Conservation (phyloP, 192 early-diverging fungal genomes). For the Linderina pennispora region DNA sequence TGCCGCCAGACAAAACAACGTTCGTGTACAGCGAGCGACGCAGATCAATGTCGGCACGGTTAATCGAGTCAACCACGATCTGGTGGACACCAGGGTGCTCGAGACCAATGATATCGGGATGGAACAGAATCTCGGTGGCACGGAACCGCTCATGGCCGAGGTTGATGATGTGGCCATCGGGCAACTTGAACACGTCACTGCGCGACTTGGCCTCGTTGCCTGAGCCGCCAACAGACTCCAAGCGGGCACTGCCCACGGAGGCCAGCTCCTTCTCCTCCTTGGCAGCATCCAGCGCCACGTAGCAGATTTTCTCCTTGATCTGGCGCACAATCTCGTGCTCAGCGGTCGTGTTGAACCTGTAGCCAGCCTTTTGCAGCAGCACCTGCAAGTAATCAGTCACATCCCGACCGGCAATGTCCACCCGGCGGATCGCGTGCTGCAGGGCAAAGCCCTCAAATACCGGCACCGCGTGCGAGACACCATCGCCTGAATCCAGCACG, state of each 20-base stretch:
- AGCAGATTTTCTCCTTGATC: conserved; percentile 96
- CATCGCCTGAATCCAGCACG: conserved; percentile 94
- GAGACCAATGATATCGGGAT: conserved; percentile 86
- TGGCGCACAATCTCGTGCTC: conserved; percentile 94
- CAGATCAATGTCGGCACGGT: conserved; percentile 91
- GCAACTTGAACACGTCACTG: conserved; percentile 37
- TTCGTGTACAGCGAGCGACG: conserved; percentile 82
- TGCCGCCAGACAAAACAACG: conserved; percentile 96
- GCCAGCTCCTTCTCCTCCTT: conserved; percentile 91
- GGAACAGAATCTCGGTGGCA: conserved; percentile 94
- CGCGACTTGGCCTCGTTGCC: conserved; percentile 45
- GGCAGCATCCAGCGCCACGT: conserved; percentile 78
- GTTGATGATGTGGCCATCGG: conserved; percentile 45
- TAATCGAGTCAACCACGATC: conserved; percentile 87
- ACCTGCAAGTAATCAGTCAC: conserved; percentile 89
- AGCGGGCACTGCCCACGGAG: conserved; percentile 60
- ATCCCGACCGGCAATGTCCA: conserved; percentile 94
- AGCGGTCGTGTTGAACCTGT: conserved; percentile 84
- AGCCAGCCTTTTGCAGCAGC: conserved; percentile 86
- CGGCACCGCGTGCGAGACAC: conserved; percentile 92
- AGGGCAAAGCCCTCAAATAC: conserved; percentile 97
- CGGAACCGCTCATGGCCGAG: conserved; percentile 88
- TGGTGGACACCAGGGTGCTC: conserved; percentile 94
- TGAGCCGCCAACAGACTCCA: conserved; percentile 60
- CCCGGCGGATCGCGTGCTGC: conserved; percentile 85